Evolutionary conservation across 371 early-diverging fungal species (phyloP), one percentile per base, ranked within the genome.

Genomic region (Funneliformis caledonium): DNA sequence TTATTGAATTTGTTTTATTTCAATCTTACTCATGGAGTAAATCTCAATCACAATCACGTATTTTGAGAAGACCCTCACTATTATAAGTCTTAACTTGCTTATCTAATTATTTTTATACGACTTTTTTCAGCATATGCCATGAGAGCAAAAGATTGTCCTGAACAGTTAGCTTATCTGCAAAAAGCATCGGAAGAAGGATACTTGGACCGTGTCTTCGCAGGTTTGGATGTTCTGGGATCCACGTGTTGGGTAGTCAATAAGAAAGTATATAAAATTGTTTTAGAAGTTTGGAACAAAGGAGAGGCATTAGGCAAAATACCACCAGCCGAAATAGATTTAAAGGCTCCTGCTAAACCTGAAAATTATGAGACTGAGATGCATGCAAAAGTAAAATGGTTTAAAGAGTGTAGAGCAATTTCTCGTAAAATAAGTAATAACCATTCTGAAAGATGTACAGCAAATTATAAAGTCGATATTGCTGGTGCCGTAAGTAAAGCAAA

Each of bases 381-480:
- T 73, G 90, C 90, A 61, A 92, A 87, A 82, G 84, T 85, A 45
- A 83, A 85, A 48, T 94, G 93, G 91, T 80, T 87, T 1, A 78
- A 77, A 9, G 83, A 84, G 72, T 85, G 85, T 37, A 87, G 87
- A 62, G 89, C 88, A 68, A 76, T 88, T n/a, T 87, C 92, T 72
- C 82, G 85, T 14, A 87, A 85, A 9, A 89, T 91, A 62, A 87
- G 89, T 80, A 95, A 96, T 81, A 86, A 91, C 79, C 96, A 96
- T 84, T 95, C 96, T 85, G 88, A 92, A 82, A 90, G 98, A 75
- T 97, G 97, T 83, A 94, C 94, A 86, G 93, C 93, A 72, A 97
- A 97, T 86, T 98, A 98, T 87, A 97, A 97, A 87, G 90, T 99
- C 7, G 97, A 97, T 87, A 97, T 98, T 81, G 99, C 99, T 5